phyloP scores from a whole-genome alignment of 148 eudicot genomes.

The Arbutus unedo region DNA sequence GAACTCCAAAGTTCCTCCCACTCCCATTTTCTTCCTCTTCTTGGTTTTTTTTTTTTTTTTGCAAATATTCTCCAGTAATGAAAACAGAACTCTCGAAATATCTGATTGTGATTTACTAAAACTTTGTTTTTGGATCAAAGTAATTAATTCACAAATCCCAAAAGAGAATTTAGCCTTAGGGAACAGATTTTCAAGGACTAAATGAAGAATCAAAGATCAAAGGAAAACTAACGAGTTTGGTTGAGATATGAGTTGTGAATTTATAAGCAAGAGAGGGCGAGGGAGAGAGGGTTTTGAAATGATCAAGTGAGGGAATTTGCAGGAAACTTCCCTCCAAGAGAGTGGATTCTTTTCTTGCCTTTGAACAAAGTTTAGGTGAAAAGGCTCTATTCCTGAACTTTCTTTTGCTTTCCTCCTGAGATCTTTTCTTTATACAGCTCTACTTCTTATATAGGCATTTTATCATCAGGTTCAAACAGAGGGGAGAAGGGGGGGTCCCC shows the following conservation, averaged over 20 bases:
- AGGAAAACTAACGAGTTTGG: background rate
- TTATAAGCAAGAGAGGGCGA: background rate
- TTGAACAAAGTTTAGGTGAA: slow-evolving; percentile 1
- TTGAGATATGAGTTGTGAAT: background rate
- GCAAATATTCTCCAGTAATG: background rate
- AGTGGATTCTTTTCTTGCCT: slow-evolving; percentile 21
- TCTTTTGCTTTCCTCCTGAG: slow-evolving; percentile 9
- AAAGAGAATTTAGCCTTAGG: background rate
- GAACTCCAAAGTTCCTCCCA: slow-evolving; percentile 66
- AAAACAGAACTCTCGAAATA: background rate
- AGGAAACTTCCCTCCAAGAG: slow-evolving; percentile 20
- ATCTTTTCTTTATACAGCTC: background rate
- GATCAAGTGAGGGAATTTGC: slow-evolving; percentile 9
- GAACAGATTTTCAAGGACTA: background rate
- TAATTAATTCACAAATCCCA: background rate
- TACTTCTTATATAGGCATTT: slow-evolving; percentile 19
- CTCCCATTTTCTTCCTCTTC: slow-evolving; percentile 42
- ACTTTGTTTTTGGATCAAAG: no score
- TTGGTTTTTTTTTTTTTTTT: no score
- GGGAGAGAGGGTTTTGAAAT: background rate
- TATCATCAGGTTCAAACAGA: background rate
- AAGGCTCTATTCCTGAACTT: background rate
- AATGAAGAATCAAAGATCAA: no score
- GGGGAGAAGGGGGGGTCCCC: background rate
- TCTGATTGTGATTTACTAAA: background rate